Evolutionary conservation across 495 filamentous ascomycete species (phyloP), one percentile per base, ranked within the genome.

Genomic region (Xylaria acuta): DNA sequence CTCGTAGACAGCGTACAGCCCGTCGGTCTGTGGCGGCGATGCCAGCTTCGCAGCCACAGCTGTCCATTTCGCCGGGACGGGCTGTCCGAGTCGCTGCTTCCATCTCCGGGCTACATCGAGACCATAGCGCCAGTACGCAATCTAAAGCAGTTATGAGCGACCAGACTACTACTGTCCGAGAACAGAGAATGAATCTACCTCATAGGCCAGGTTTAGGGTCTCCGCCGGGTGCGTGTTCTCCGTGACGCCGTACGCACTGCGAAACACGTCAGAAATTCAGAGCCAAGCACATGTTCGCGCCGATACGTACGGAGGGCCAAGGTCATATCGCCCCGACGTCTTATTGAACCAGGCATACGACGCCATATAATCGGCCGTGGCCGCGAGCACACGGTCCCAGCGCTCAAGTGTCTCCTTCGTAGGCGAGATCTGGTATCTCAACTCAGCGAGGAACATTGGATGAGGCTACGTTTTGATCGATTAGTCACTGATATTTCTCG

Each of bases 81-180:
- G 47, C 40, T 83, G 80, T 30, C 67, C 71, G 56, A 82, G 76
- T 4, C 76, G 71, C 20, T 36, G 74, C 74, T 80, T 78, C 79
- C 79, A 81, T 47, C 66, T 45, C 0, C 66, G 69, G 2, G 78
- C 79, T 30, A 83, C 72, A 9, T 77, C 70, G 20, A 85, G 78
- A 9, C 85, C 85, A 70, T 86, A 87, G 18, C 82, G 75, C 85
- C 85, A 87, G 65, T 84, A 83, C 9, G 83, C 80, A 1, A 84
- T 71, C 75, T 84, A 75, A 16, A 53, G 36, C 75, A 73, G 0
- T 49, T 22, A 6, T 56, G 20, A 40, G 40, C 71, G 6, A 73
- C 64, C n/a, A 9, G 5, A 8, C 14, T 40, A 32, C 30, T 16
- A 22, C 14, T 38, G 11, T 11, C 12, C 6, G 16, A 30, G 22